These are phyloP conservation scores for Hanseniaspora jakobsenii DNA, from an alignment of 805 yeast genomes.

Conservation along the genomic window DNA sequence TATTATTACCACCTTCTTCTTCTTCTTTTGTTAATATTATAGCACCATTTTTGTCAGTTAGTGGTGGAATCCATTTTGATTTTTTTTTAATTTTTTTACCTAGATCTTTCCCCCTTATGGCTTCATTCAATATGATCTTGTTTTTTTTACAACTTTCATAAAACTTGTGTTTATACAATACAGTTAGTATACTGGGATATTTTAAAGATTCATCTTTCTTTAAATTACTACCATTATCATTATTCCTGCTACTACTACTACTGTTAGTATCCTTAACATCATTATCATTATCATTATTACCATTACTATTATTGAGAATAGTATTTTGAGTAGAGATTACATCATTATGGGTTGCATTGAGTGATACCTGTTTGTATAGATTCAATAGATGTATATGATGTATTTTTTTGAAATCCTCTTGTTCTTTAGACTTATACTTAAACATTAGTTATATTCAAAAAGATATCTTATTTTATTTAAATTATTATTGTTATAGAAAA, in stretches of 20 bases:
- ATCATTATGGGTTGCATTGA: background rate
- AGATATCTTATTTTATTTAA: background rate
- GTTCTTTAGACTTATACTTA: conserved; percentile 11
- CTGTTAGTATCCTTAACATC: too few species aligned
- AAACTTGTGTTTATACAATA: conserved; percentile 4
- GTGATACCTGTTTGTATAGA: background rate
- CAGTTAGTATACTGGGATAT: conserved; percentile 2
- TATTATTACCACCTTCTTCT: too few species aligned
- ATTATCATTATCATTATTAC: too few species aligned
- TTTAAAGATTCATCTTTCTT: too few species aligned
- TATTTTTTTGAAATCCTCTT: conserved; percentile 7
- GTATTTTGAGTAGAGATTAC: too few species aligned
- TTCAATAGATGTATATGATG: conserved; percentile 11
- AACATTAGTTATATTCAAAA: background rate
- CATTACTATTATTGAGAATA: too few species aligned
- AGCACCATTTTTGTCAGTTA: too few species aligned
- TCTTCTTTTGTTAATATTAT: too few species aligned
- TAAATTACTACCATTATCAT: too few species aligned
- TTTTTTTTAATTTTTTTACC: conserved; percentile 5
- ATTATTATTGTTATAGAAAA: background rate
- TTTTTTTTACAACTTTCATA: conserved; percentile 12
- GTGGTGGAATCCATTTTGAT: too few species aligned
- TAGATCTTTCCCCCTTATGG: conserved; percentile 10
- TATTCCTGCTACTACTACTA: too few species aligned
- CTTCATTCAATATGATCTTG: conserved; percentile 9